Conservation (phyloP, 2,329 filamentous ascomycete genomes). For the Dothistroma pini region DNA sequence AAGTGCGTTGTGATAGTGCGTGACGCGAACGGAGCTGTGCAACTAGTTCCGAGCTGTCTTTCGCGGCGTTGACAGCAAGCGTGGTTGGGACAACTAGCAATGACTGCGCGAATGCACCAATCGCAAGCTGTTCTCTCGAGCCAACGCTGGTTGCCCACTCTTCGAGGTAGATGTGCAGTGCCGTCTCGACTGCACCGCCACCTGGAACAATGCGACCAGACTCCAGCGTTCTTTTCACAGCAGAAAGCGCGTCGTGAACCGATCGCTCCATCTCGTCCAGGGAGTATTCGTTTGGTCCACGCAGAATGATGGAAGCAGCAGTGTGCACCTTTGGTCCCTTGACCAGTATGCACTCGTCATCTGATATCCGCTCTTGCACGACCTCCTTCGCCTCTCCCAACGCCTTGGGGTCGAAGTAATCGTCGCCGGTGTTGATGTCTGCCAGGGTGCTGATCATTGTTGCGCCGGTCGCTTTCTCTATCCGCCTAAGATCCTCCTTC, state of each 20-base stretch:
- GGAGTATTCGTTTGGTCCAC: slow-evolving; percentile 92
- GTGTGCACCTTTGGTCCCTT: slow-evolving; percentile 94
- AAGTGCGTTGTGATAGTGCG: slow-evolving; percentile 87
- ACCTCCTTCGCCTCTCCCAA: slow-evolving; percentile 93
- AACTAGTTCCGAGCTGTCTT: slow-evolving; percentile 91
- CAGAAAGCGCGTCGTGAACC: slow-evolving; percentile 92
- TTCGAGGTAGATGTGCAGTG: slow-evolving; percentile 97
- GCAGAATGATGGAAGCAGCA: slow-evolving; percentile 92
- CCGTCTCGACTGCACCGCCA: slow-evolving; percentile 96
- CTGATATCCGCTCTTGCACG: slow-evolving; percentile 95
- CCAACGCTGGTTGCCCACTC: slow-evolving; percentile 96
- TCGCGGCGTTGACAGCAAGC: slow-evolving; percentile 92
- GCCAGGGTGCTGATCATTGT: slow-evolving; percentile 90
- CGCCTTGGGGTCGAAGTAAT: slow-evolving; percentile 88
- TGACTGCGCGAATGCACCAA: slow-evolving; percentile 93
- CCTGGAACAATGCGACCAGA: slow-evolving; percentile 95
- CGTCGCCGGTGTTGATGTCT: slow-evolving; percentile 86
- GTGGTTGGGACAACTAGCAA: slow-evolving; percentile 96
- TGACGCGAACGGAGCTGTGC: slow-evolving; percentile 93
- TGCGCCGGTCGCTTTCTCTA: slow-evolving; percentile 92
- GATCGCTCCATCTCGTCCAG: slow-evolving; percentile 99
- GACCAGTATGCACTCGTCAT: slow-evolving; percentile 96
- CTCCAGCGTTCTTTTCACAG: slow-evolving; percentile 95
- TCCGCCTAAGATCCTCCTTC: slow-evolving; percentile 95
- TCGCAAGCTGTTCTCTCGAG: slow-evolving; percentile 94